A percentile compares a stretch with the other conserved stretches of the same genome.
Evolutionary conservation across 805 yeast species (phyloP).

Genomic region (Maudiozyma saulgeensis): DNA sequence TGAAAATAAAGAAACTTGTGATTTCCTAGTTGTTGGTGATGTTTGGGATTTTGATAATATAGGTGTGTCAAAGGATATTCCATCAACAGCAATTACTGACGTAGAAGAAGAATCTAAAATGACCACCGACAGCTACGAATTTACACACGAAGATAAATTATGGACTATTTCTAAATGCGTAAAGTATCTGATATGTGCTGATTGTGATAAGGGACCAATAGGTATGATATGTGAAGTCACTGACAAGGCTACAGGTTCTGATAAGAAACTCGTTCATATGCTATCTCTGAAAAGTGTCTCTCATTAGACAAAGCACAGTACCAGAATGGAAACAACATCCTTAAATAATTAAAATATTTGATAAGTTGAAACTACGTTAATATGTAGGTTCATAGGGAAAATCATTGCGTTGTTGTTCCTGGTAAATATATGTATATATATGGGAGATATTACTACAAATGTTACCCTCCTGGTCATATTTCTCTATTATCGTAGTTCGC

Average conservation of each 20-base stretch:
- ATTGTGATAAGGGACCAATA: slow-evolving; percentile 69
- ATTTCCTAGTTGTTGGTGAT: slow-evolving; percentile 41
- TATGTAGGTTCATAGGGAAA: too few species aligned
- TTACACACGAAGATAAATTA: slow-evolving; percentile 14
- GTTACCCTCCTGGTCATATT: too few species aligned
- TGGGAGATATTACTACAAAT: too few species aligned
- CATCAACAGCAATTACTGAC: slow-evolving; percentile 5
- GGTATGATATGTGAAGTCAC: slow-evolving; percentile 48
- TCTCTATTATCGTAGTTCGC: neutral
- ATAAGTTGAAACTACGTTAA: too few species aligned
- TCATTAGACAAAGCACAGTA: neutral
- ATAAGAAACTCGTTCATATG: slow-evolving; percentile 31
- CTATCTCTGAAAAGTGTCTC: slow-evolving; percentile 38
- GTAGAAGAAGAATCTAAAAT: neutral
- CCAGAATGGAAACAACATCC: neutral
- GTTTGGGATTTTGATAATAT: slow-evolving; percentile 77
- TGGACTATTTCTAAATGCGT: slow-evolving; percentile 32
- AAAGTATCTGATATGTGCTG: slow-evolving; percentile 58
- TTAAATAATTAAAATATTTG: too few species aligned
- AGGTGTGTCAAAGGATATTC: slow-evolving; percentile 49
- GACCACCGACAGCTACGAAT: slow-evolving; percentile 16
- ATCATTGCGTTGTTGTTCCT: too few species aligned
- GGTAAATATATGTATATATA: too few species aligned
- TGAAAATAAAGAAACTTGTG: neutral
- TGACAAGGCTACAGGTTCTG: slow-evolving; percentile 7